Evolutionary conservation across 768 basidiomycete species (phyloP), one percentile per base, ranked within the genome.

Genomic region (Lentinula edodes): DNA sequence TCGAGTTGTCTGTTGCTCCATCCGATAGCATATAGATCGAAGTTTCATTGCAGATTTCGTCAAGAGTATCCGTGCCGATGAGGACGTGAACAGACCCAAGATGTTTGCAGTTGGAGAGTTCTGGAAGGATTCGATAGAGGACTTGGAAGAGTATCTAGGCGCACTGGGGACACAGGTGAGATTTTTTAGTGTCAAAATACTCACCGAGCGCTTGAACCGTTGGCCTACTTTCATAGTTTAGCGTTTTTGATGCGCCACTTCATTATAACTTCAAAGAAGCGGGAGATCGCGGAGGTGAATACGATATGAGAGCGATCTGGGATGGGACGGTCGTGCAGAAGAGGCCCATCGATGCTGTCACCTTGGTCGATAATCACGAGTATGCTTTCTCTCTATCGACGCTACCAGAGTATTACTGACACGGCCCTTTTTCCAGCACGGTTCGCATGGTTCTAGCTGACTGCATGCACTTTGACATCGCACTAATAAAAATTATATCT

Each of bases 321-420:
- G 76, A 85, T 51, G 77, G 78, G 18, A 83, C 85, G 4, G 70
- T 90, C 6, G 74, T 88, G 15, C 76, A 83, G 55, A 67, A 74
- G 7, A 73, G 84, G 50, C 89, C 88, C 3, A 75, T 76, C 28
- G 87, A 89, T 71, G 85, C 88, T 1, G 86, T 90, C 5, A 87
- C 85, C 0, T 83, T 87, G 64, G 84, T 86, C 13, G 84, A 86
- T 61, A 86, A 87, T 69, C 84, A 86, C 58, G 84, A 86, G 84
- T 84, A 58, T 71, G 83, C 71, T 36, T 28, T 34, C 35, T 51
- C 39, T 39, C 35, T 20, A 13, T 56, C 28, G 42, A 53, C 28
- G 28, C 39, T 18, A 57, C 51, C 20, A n/a, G 36, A 12, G 18
- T 50, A 10, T 5, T 16, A 41, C 43, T 45, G 32, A 55, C 35